These are phyloP conservation scores for Ramichloridium luteum DNA, from an alignment of 2,329 filamentous ascomycete genomes.

Conservation along the genomic window DNA sequence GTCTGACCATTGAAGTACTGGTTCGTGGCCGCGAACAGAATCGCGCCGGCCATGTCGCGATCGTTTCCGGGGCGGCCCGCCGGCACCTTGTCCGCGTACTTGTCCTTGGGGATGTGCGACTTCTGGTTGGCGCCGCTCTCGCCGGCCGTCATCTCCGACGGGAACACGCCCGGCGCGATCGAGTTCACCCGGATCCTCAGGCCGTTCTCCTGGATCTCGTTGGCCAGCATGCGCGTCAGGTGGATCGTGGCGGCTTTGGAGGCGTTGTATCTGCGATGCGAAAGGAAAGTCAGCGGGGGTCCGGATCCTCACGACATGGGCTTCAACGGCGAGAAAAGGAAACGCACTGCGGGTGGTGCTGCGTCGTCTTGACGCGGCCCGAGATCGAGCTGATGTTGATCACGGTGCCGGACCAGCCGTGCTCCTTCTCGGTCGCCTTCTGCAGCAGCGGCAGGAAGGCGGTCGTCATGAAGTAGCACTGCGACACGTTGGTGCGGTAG, in stretches of 20 bases:
- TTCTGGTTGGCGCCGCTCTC: conserved; percentile 43
- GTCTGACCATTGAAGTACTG: conserved; percentile 40
- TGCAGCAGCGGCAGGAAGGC: conserved; percentile 36
- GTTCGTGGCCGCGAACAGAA: conserved; percentile 41
- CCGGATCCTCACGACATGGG: neutral
- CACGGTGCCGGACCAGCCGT: conserved; percentile 33
- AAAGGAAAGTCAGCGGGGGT: too few relatives aligned
- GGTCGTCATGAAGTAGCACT: conserved; percentile 36
- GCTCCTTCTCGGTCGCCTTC: conserved; percentile 29
- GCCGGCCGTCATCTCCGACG: conserved; percentile 45
- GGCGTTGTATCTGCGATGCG: neutral
- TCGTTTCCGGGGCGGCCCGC: conserved; percentile 44
- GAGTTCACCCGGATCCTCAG: conserved; percentile 46
- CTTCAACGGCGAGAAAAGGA: conserved; percentile 21
- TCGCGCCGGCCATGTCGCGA: conserved; percentile 45
- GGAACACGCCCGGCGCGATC: conserved; percentile 46
- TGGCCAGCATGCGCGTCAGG: conserved; percentile 43
- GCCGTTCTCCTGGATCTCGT: conserved; percentile 39
- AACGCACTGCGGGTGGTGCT: conserved; percentile 39
- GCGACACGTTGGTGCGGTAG: conserved; percentile 37
- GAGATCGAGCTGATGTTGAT: conserved; percentile 37
- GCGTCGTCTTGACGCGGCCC: conserved; percentile 34
- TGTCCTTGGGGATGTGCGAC: conserved; percentile 40
- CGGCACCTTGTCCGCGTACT: conserved; percentile 38
- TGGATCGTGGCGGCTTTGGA: conserved; percentile 41